Evolutionary conservation across 768 basidiomycete species (phyloP).

Genomic region (Leccinum broughii): DNA sequence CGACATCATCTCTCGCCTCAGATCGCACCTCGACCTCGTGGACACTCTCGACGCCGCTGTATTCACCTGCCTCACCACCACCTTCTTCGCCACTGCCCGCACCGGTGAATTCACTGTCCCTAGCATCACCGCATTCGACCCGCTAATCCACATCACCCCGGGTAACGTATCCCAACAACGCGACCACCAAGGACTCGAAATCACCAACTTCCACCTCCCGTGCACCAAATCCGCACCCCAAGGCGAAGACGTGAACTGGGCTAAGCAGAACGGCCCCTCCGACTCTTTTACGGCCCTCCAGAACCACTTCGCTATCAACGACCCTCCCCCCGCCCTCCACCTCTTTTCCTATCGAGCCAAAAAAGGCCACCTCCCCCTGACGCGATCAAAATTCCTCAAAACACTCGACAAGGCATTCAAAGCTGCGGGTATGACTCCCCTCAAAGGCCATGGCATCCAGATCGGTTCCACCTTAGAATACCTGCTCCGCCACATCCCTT

Average conservation of each 20-base stretch:
- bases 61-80: background rate
- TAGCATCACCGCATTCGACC: background rate
- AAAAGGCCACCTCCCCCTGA: too few species aligned
- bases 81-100: background rate
- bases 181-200: background rate
- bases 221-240: background rate
- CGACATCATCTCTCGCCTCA: background rate
- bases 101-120: background rate
- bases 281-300: background rate
- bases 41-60: background rate
- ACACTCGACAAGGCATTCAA: rapidly evolving
- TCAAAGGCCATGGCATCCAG: background rate
- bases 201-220: background rate
- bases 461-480: background rate
- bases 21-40: background rate
- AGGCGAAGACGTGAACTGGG: background rate
- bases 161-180: background rate
- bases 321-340: too few species aligned
- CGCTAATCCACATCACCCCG: background rate
- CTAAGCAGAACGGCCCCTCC: background rate
- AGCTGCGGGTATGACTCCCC: too few species aligned
- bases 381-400: too few species aligned
- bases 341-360: too few species aligned
- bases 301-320: rapidly evolving
- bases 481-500: background rate